Evolutionary conservation across 371 early-diverging fungal species (phyloP).

Genomic region (Mortierella sp.): DNA sequence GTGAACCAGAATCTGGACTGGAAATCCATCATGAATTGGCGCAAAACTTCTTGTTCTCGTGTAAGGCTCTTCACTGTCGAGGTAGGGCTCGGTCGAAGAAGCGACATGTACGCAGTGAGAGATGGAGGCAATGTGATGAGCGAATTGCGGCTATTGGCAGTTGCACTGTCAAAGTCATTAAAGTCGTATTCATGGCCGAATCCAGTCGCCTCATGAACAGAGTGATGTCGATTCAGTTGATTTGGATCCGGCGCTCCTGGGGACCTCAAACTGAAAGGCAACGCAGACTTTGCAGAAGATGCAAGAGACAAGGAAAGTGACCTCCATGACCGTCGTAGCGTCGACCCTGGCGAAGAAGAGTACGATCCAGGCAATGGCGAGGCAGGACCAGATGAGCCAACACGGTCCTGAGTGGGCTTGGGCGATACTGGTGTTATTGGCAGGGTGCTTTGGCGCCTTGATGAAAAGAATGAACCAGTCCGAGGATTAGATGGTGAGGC

Average conservation of each 20-base stretch:
- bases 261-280: slow-evolving; percentile 14
- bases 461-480: background rate
- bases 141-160: background rate
- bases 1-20: slow-evolving; percentile 84
- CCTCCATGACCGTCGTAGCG: slow-evolving; percentile 31
- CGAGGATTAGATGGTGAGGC: slow-evolving; percentile 1
- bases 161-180: background rate
- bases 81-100: slow-evolving; percentile 2
- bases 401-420: background rate
- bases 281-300: slow-evolving; percentile 20
- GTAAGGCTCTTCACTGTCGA: background rate
- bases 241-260: background rate
- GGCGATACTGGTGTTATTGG: background rate
- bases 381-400: too few relatives aligned
- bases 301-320: slow-evolving; percentile 26
- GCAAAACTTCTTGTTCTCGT: slow-evolving; percentile 10
- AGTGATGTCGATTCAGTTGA: background rate
- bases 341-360: slow-evolving; percentile 14
- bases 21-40: slow-evolving; percentile 35
- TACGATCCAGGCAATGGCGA: background rate
- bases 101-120: slow-evolving; percentile 1
- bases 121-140: slow-evolving; percentile 7
- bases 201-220: slow-evolving; percentile 5
- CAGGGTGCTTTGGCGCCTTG: slow-evolving; percentile 14
- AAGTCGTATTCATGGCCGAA: slow-evolving; percentile 19